Evolutionary conservation across 208 protist species (phyloP).

Genomic region (Wallacemonas sp.): DNA sequence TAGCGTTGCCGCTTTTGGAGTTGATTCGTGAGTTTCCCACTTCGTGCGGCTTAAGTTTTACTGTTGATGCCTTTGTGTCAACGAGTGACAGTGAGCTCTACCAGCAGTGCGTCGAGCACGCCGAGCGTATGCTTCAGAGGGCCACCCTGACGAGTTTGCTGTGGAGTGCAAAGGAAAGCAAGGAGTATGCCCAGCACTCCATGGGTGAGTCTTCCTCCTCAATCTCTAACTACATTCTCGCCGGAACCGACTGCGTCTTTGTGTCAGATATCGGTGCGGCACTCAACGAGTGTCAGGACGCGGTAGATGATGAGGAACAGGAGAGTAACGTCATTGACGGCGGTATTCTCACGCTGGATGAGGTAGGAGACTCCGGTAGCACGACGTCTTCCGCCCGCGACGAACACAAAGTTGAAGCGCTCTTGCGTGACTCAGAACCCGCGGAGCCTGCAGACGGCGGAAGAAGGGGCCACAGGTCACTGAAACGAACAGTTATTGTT

Average conservation of each 20-base stretch:
- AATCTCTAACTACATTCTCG: background rate
- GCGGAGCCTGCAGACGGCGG: background rate
- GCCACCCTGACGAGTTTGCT: background rate
- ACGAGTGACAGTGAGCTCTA: background rate
- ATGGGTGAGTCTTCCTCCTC: background rate
- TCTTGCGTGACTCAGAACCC: background rate
- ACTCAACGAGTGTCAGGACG: background rate
- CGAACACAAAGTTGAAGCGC: background rate
- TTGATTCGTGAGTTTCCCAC: slow-evolving; percentile 2
- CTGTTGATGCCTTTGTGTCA: background rate
- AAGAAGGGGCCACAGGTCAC: background rate
- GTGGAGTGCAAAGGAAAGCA: slow-evolving; percentile 2
- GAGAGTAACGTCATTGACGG: slow-evolving; percentile 16
- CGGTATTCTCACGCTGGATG: slow-evolving; percentile 1
- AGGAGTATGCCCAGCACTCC: background rate
- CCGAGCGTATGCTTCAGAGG: background rate
- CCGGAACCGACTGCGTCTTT: background rate
- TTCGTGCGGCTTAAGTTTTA: background rate
- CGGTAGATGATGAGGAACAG: slow-evolving; percentile 2
- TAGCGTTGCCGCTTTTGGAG: background rate
- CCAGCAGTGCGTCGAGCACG: background rate
- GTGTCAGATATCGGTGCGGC: background rate
- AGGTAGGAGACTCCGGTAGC: background rate
- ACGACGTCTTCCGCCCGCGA: background rate
- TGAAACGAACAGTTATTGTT: background rate